Evolutionary conservation across 2,329 filamentous ascomycete species (phyloP).

Genomic region (Diaporthe ilicicola): DNA sequence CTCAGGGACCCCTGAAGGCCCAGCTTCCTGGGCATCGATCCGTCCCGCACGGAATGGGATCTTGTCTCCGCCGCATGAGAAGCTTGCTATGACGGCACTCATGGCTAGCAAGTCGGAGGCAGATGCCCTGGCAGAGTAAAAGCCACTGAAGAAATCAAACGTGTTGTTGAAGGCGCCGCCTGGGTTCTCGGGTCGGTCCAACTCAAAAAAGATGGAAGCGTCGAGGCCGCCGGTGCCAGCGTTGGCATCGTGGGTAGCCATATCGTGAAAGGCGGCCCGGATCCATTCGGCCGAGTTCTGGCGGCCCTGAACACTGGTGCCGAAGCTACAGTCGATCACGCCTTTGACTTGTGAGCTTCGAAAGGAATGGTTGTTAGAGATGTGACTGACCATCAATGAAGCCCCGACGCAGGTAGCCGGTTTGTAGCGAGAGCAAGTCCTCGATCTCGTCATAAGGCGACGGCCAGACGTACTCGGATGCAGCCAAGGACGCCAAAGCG

Average conservation of each 20-base stretch:
- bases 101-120: constrained; percentile 42
- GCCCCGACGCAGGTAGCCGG: constrained; percentile 7
- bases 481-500: not conserved
- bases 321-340: constrained; percentile 23
- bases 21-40: constrained; percentile 43
- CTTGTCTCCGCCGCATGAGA: not conserved
- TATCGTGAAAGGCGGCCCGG: constrained; percentile 44
- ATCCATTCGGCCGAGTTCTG: constrained; percentile 45
- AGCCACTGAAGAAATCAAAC: constrained; percentile 37
- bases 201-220: constrained; percentile 43
- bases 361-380: not conserved
- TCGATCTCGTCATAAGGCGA: constrained; percentile 10
- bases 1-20: constrained; percentile 44
- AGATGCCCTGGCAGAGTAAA: constrained; percentile 37
- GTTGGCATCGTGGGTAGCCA: constrained; percentile 40
- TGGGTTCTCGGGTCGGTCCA: constrained; percentile 41
- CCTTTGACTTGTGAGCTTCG: not conserved
- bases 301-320: constrained; percentile 36
- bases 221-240: constrained; percentile 43
- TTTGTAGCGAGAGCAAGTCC: constrained; percentile 1
- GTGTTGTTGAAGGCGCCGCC: constrained; percentile 44
- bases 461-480: constrained; percentile 14
- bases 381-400: not conserved
- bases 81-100: not conserved
- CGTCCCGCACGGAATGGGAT: constrained; percentile 27